Evolutionary conservation across 495 filamentous ascomycete species (phyloP), one percentile per base, ranked within the genome.

Genomic region (Xylaria intraflava): DNA sequence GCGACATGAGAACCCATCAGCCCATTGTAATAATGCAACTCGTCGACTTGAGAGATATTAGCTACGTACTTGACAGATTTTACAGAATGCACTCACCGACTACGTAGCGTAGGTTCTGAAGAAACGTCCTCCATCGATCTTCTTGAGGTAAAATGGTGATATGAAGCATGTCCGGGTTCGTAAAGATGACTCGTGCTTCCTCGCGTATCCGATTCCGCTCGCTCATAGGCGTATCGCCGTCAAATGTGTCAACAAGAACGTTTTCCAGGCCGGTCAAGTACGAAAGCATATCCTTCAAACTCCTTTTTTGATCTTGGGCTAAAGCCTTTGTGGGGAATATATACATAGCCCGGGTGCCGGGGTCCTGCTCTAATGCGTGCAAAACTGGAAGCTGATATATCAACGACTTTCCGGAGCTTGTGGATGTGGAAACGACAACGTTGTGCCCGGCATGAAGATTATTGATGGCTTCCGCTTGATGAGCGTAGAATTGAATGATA

Each of bases 281-380:
- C 17, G 78, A 68, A 40, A 97, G 71, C 51, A 99, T 72, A 41
- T 95, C 89, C 61, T 86, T 85, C 67, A 97, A 76, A 60, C 91
- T 95, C 53, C 93, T 78, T 62, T 83, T 82, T 69, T 99, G 93
- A 70, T 97, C 93, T 67, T 99, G 93, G 2, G 93, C 93, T 12
- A 99, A 74, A 10, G 93, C 93, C 71, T 99, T 99, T 2, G 93
- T 99, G 1, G 93, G 93, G 55, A 98, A 99, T 20, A 99, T 96
- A 64, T 96, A 97, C 85, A 99, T 89, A 9, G 93, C 92, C 59
- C 91, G 75, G 39, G 88, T 86, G 42, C 85, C 76, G 3, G 62
- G 67, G 58, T 96, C 87, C 39, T 79, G 74, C 68, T 97, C 92
- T 10, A 99, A 76, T 24, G 85, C 87, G 64, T 95, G 85, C 23